Evolutionary conservation across 768 basidiomycete species (phyloP).

Genomic region (Rhizopogon vinicolor): DNA sequence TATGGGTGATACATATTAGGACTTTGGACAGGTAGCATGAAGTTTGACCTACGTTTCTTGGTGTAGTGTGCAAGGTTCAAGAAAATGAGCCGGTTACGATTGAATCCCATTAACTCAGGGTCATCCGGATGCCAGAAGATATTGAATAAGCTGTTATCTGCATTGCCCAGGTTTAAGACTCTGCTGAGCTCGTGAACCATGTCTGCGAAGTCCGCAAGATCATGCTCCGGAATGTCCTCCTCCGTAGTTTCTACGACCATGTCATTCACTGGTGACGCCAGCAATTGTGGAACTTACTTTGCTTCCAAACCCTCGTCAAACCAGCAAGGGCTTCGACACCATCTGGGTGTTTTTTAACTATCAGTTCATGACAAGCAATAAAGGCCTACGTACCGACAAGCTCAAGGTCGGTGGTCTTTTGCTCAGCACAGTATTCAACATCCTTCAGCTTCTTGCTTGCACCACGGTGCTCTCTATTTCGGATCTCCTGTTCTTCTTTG

Average conservation of each 20-base stretch:
- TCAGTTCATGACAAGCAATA: background rate
- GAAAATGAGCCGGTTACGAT: conserved; percentile 10
- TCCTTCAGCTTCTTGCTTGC: conserved; percentile 7
- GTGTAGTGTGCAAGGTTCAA: conserved; percentile 12
- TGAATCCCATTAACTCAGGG: conserved; percentile 12
- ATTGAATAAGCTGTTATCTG: background rate
- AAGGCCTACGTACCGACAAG: conserved; percentile 1
- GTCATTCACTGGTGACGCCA: background rate
- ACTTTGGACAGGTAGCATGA: background rate
- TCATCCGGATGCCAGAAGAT: conserved; percentile 10
- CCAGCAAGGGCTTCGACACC: background rate
- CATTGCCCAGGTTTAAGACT: conserved; percentile 1
- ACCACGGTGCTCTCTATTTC: conserved; percentile 2
- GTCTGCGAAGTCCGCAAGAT: conserved; percentile 1
- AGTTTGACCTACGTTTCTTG: conserved; percentile 2
- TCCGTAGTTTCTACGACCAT: background rate
- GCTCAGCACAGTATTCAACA: conserved; percentile 9
- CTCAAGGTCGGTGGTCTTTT: background rate
- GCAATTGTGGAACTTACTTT: background rate
- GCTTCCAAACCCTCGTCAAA: background rate
- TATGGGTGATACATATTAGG: background rate
- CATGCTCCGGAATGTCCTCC: background rate
- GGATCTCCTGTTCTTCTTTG: background rate
- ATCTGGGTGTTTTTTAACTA: background rate
- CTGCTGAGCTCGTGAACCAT: conserved; percentile 5